These are phyloP conservation scores for Coccomyxa sp. DNA, from an alignment of 139 green algal genomes.

Conservation along the genomic window DNA sequence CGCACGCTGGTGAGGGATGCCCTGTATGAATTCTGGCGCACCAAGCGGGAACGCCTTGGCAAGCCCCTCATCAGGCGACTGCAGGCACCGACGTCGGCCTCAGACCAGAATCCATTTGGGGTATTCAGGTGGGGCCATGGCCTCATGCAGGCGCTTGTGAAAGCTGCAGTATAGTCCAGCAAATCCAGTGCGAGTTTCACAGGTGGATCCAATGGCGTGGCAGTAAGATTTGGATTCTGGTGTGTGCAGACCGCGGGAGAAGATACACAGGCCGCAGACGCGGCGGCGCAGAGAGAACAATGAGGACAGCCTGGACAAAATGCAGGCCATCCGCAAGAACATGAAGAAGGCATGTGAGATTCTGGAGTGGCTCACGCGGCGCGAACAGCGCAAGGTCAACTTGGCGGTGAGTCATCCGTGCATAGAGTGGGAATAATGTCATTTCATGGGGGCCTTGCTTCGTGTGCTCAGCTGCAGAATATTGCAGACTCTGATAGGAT, in stretches of 20 bases:
- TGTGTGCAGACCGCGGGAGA: slow-evolving; percentile 71
- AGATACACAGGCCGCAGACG: slow-evolving; percentile 83
- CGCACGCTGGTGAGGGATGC: slow-evolving; percentile 35
- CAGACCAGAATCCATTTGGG: slow-evolving; percentile 90
- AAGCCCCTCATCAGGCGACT: slow-evolving; percentile 85
- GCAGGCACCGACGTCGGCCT: slow-evolving; percentile 68
- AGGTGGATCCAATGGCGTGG: no score
- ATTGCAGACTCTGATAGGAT: background rate
- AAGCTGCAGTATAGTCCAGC: no score
- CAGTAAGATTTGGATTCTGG: no score
- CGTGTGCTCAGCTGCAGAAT: background rate
- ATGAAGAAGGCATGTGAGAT: slow-evolving; percentile 51
- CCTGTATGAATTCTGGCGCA: slow-evolving; percentile 91
- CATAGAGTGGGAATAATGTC: background rate
- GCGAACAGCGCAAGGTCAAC: slow-evolving; percentile 72
- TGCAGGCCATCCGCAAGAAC: slow-evolving; percentile 69
- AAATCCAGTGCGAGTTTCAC: no score
- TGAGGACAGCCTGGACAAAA: slow-evolving; percentile 73
- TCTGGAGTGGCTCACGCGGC: slow-evolving; percentile 53
- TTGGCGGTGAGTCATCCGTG: slow-evolving; percentile 38
- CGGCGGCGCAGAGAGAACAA: slow-evolving; percentile 73
- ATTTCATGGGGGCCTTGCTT: background rate
- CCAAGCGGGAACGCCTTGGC: slow-evolving; percentile 67
- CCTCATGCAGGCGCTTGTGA: background rate
- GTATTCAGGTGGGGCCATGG: slow-evolving; percentile 76